These are phyloP conservation scores for Cyclanthera cordifolia DNA, from an alignment of 306 rosid species.

Conservation along the genomic window DNA sequence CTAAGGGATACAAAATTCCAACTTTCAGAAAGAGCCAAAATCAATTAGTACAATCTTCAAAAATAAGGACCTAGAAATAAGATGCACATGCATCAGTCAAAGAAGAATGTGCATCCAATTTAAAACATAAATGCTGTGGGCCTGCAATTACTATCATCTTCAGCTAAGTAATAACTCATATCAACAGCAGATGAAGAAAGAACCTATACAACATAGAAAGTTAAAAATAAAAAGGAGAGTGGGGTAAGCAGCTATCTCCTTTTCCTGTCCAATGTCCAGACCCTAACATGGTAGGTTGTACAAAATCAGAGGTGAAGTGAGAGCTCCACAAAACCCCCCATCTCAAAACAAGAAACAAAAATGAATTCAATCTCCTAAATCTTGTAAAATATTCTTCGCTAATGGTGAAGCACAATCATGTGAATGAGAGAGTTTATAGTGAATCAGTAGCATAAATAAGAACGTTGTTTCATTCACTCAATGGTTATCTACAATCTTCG, in stretches of 20 bases:
- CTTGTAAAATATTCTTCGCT: background rate
- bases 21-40: background rate
- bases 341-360: background rate
- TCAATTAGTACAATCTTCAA: background rate
- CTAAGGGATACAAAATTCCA: background rate
- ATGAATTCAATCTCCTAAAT: background rate
- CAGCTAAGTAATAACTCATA: background rate
- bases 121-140: conserved; percentile 9
- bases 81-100: conserved; percentile 7
- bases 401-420: background rate
- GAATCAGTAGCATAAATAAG: background rate
- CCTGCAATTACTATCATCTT: conserved; percentile 8
- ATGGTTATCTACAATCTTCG: background rate
- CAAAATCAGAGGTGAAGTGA: background rate
- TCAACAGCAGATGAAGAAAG: background rate
- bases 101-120: conserved; percentile 11
- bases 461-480: background rate
- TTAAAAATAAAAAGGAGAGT: background rate
- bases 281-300: background rate
- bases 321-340: background rate
- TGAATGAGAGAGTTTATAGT: no score
- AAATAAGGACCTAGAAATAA: background rate
- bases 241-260: background rate
- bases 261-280: background rate
- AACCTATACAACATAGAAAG: conserved; percentile 6